Percentiles rank a stretch among this genome's conserved stretches.
Conservation (phyloP, 805 yeast genomes). For the Candida hungchunana region DNA sequence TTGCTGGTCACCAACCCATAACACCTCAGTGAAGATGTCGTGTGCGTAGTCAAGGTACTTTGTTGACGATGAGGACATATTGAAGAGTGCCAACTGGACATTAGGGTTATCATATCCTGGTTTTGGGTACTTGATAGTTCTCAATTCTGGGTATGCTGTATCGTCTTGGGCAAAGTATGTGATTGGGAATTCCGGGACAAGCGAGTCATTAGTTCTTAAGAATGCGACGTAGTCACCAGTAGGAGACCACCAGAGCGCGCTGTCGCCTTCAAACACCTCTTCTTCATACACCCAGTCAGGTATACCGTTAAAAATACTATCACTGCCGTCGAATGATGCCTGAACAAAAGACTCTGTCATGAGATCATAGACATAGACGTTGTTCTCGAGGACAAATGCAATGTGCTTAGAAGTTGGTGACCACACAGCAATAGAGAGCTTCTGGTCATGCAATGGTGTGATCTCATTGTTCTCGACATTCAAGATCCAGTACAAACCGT, state of each 20-base stretch:
- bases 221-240: constrained; percentile 60
- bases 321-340: constrained; percentile 69
- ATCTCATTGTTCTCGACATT: constrained; percentile 29
- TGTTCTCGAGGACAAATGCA: constrained; percentile 65
- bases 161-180: constrained; percentile 65
- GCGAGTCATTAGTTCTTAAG: constrained; percentile 66
- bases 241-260: constrained; percentile 87
- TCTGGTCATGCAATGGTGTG: constrained; percentile 26
- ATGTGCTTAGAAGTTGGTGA: constrained; percentile 65
- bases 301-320: constrained; percentile 72
- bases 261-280: constrained; percentile 69
- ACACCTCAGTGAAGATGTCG: constrained; percentile 56
- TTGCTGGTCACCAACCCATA: constrained; percentile 59
- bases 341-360: constrained; percentile 25
- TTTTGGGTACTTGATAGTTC: constrained; percentile 73
- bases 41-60: constrained; percentile 40
- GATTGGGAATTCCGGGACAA: constrained; percentile 67
- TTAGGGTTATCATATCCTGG: constrained; percentile 75
- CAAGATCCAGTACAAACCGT: constrained; percentile 40
- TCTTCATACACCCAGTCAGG: constrained; percentile 97
- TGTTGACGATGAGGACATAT: constrained; percentile 27
- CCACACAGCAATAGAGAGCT: constrained; percentile 55
- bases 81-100: constrained; percentile 50
- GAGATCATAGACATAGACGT: constrained; percentile 55
- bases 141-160: constrained; percentile 57